Base-by-base conservation (phyloP, 345 rosid genomes). In the Rhizophora apiculata region DNA sequence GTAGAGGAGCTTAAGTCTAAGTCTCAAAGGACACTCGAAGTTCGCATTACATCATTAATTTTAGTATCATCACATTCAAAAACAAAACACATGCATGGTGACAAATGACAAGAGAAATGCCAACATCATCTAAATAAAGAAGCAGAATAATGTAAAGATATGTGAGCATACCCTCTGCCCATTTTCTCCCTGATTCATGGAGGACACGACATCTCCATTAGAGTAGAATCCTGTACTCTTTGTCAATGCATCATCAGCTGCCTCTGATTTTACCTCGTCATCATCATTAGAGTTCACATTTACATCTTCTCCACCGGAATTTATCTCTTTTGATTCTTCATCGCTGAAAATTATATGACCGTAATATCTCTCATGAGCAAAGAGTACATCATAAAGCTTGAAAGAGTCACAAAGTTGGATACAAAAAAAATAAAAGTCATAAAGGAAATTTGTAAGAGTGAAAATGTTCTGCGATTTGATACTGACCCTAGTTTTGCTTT, bases 401-500 rank as follows among this genome's bases (percentile, higher is more conserved):
- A 3, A 10, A 6, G 13, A 11, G 32, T 7, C 46, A n/a, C 30
- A 51, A 65, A 65, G 9, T 30, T 9, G 22, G 1, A 4, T 53
- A 24, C 26, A 13, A n/a, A 58, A 15, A 3, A 32, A 6, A 48
- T 13, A 57, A 26, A 57, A 24, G 62, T 27, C 60, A 5, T 31
- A 6, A 1, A 32, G 34, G 19, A 65, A 55, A 55, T 55, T 55
- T 5, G 3, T 24, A 22, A 55, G 20, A 32, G n/a, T 18, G 37
- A 32, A 24, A 18, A 26, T 58, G 36, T 22, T 63, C 48, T 19
- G 7, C 6, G 6, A 21, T 34, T 37, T 56, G 26, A 43, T 64
- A 65, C 81, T n/a, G 27, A 85, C 89, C 85, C 79, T 37, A 68
- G 80, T 30, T 79, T 75, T 67, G 64, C 22, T 60, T 74, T 83